Evolutionary conservation across 2,329 filamentous ascomycete species (phyloP).

Genomic region (Talaromyces funiculosus): DNA sequence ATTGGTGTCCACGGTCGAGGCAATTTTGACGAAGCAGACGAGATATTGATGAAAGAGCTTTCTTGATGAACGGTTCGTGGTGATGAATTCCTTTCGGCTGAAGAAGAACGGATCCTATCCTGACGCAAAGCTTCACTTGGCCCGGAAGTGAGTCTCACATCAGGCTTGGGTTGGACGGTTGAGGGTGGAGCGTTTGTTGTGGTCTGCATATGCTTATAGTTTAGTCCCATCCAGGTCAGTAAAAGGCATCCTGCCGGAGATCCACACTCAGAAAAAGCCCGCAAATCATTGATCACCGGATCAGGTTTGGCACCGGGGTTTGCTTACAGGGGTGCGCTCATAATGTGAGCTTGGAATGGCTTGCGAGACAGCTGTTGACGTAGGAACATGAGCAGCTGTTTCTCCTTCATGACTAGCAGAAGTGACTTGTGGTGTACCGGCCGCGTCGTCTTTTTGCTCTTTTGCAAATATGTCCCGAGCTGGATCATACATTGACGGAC

Average conservation of each 20-base stretch:
- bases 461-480: conserved; percentile 28
- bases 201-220: conserved; percentile 13
- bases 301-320: not conserved
- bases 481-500: conserved; percentile 28
- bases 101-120: not conserved
- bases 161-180: not conserved
- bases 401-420: not conserved
- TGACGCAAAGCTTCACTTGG: conserved; percentile 5
- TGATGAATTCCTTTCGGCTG: not conserved
- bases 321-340: conserved; percentile 1
- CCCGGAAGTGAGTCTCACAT: not conserved
- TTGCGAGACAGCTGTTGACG: conserved; percentile 2
- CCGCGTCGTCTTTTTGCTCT: conserved; percentile 20
- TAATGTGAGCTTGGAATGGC: not conserved
- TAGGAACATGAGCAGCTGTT: not conserved
- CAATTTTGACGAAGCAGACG: not conserved
- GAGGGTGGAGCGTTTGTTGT: conserved; percentile 13
- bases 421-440: conserved; percentile 11
- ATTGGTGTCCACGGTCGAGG: not conserved
- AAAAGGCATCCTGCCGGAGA: conserved; percentile 8
- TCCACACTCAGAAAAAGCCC: conserved; percentile 8
- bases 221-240: conserved; percentile 12
- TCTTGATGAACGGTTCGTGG: not conserved
- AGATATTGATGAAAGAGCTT: not conserved
- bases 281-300: conserved; percentile 5